A percentile compares a stretch with the other conserved stretches of the same genome.
phyloP scores from a whole-genome alignment of 176 grass and related monocot genomes.

The Chrysopogon serrulatus region DNA sequence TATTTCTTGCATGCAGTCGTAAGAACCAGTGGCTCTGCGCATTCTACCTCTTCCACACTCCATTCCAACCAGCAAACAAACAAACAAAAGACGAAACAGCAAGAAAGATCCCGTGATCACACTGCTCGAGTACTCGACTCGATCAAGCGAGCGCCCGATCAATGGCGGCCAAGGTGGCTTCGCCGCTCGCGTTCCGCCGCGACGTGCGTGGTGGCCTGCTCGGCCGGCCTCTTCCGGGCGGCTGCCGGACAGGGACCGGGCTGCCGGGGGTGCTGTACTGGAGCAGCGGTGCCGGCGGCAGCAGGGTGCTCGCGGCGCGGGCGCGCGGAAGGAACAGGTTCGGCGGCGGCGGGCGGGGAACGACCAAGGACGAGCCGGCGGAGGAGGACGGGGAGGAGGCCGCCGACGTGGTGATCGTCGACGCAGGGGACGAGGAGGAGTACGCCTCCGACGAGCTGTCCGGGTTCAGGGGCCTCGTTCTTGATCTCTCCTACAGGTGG shows the following conservation, averaged over 20 bases:
- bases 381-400: background rate
- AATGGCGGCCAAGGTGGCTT: slow-evolving; percentile 50
- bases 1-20: slow-evolving; percentile 22
- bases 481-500: slow-evolving; percentile 91
- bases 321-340: slow-evolving; percentile 29
- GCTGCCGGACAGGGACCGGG: background rate
- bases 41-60: slow-evolving; percentile 26
- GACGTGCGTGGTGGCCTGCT: slow-evolving; percentile 14
- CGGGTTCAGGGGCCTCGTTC: slow-evolving; percentile 75
- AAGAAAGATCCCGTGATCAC: slow-evolving; percentile 30
- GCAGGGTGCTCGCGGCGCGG: background rate
- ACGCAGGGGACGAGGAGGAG: slow-evolving; percentile 42
- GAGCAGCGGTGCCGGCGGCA: background rate
- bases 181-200: slow-evolving; percentile 42
- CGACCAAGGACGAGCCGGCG: slow-evolving; percentile 27
- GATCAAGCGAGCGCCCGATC: background rate
- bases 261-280: slow-evolving; percentile 16
- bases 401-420: slow-evolving; percentile 26
- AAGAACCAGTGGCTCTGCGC: slow-evolving; percentile 46
- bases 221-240: background rate
- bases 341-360: slow-evolving; percentile 10
- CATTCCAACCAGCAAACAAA: slow-evolving; percentile 2
- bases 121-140: background rate
- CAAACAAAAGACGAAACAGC: background rate
- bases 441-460: slow-evolving; percentile 48